phyloP scores from a whole-genome alignment of 805 yeast species.

The Clavispora santaluciae region DNA sequence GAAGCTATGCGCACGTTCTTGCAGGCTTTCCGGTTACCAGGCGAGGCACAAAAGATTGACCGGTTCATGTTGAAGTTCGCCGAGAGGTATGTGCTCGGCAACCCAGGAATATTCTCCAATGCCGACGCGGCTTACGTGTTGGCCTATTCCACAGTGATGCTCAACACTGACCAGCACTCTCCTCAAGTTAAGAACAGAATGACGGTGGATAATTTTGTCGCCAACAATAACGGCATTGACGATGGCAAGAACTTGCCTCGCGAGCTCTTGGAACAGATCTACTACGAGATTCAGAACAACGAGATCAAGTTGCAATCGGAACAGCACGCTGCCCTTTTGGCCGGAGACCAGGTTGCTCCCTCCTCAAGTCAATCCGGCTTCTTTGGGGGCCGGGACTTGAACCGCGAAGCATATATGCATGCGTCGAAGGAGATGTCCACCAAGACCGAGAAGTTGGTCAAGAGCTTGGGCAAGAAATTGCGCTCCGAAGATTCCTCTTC shows the following conservation, averaged over 20 bases:
- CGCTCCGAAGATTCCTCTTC: constrained; percentile 37
- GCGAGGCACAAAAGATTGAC: constrained; percentile 97
- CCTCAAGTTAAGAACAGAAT: constrained; percentile 80
- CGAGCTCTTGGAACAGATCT: constrained; percentile 65
- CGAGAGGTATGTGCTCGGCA: constrained; percentile 81
- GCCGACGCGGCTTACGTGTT: constrained; percentile 93
- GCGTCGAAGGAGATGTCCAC: constrained; percentile 90
- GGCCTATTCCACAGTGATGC: constrained; percentile 86
- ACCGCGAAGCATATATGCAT: constrained; percentile 81
- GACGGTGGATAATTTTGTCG: constrained; percentile 82
- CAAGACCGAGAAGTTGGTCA: constrained; percentile 82
- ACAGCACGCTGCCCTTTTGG: constrained; percentile 83
- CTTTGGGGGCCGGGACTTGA: constrained; percentile 64
- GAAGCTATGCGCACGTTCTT: constrained; percentile 81
- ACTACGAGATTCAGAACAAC: constrained; percentile 69
- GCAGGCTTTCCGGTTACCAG: constrained; percentile 90
- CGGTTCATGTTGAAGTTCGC: constrained; percentile 96
- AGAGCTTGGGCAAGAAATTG: constrained; percentile 49
- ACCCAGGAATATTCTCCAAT: constrained; percentile 80
- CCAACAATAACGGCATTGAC: constrained; percentile 87
- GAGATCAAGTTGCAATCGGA: constrained; percentile 92
- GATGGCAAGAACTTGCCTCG: constrained; percentile 81
- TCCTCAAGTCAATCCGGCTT: constrained; percentile 39
- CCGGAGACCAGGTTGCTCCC: constrained; percentile 47
- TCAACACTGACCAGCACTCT: constrained; percentile 93